Conservation (phyloP, 2,329 filamentous ascomycete species). For the Lanzia echinophila region DNA sequence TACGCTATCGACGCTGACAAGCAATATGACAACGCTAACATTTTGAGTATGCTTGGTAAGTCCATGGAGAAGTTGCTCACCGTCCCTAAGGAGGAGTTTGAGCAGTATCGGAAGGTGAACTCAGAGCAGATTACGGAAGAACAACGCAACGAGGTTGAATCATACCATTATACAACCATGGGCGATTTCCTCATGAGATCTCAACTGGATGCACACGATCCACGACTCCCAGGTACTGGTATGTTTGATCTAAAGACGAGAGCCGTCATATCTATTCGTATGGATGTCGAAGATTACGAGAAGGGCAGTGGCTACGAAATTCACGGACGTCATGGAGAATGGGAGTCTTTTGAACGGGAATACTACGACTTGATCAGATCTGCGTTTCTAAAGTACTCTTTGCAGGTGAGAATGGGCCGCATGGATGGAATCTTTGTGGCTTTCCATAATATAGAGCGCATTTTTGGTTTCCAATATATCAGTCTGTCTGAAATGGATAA, state of each 20-base stretch:
- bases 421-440: conserved; percentile 99
- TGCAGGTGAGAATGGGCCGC: conserved; percentile 92
- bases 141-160: conserved; percentile 64
- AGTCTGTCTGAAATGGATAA: conserved; percentile 79
- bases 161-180: conserved; percentile 80
- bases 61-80: conserved; percentile 96
- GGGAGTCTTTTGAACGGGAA: conserved; percentile 89
- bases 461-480: conserved; percentile 97
- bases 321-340: conserved; percentile 64
- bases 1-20: conserved; percentile 98
- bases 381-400: conserved; percentile 91
- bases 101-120: conserved; percentile 68
- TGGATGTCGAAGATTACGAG: conserved; percentile 69
- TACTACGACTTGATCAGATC: conserved; percentile 95
- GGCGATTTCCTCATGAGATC: conserved; percentile 92
- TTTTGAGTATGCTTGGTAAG: conserved; percentile 87
- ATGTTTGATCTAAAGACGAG: conserved; percentile 97
- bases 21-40: conserved; percentile 74
- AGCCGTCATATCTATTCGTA: conserved; percentile 84
- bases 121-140: conserved; percentile 64
- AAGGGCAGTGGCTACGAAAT: conserved; percentile 84
- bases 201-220: conserved; percentile 85
- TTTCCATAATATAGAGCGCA: conserved; percentile 88
- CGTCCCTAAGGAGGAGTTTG: conserved; percentile 72
- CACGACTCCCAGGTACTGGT: conserved; percentile 78